Evolutionary conservation across 257 asterid species (phyloP).

Genomic region (Capsicum chinense): DNA sequence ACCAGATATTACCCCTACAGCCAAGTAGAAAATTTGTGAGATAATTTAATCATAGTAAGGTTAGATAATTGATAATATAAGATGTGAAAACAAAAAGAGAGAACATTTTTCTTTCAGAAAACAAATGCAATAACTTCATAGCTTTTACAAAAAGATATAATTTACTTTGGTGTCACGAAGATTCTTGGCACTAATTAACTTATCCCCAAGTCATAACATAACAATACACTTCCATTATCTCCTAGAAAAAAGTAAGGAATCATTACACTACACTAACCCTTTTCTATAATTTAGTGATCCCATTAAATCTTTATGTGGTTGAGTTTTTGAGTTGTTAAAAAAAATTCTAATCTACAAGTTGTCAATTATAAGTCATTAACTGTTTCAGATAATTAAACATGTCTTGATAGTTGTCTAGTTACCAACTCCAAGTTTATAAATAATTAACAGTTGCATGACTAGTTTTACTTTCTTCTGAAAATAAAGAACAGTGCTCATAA

Average conservation of each 20-base stretch:
- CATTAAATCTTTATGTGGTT: background rate
- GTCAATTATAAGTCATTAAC: background rate
- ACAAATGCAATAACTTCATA: background rate
- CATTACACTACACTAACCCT: background rate
- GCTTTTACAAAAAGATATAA: background rate
- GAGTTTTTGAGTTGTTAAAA: constrained; percentile 1
- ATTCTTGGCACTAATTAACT: background rate
- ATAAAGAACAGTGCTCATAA: background rate
- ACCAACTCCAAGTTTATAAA: background rate
- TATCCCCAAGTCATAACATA: background rate
- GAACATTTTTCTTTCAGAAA: background rate
- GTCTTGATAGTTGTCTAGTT: background rate
- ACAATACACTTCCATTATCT: background rate
- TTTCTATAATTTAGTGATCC: constrained; percentile 4
- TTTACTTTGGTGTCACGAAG: background rate
- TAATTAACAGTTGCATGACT: background rate
- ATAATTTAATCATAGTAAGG: background rate
- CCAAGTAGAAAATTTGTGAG: constrained; percentile 37
- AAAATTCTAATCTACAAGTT: background rate
- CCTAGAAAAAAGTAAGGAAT: background rate
- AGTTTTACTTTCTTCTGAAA: no score
- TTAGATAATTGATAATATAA: background rate
- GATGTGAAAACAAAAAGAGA: background rate
- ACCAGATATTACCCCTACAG: constrained; percentile 94
- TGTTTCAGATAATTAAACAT: background rate